A percentile compares a stretch with the other conserved stretches of the same genome.
phyloP scores from a whole-genome alignment of 1,284 basidiomycete species.

The Cutaneotrichosporon dermatis region DNA sequence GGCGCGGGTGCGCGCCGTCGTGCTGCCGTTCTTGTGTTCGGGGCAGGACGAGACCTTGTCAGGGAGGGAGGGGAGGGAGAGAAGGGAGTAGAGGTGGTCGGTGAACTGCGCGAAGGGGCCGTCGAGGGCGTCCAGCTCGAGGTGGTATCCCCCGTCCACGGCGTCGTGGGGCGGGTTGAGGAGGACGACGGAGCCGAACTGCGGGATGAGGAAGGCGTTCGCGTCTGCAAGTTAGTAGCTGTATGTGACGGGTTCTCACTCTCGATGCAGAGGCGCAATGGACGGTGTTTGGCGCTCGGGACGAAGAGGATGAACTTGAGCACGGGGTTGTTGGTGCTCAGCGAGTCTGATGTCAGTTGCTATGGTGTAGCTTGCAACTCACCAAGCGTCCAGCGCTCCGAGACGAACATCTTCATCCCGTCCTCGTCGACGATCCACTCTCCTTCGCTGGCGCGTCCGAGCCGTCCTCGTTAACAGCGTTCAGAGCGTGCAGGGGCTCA shows the following conservation, averaged over 20 bases:
- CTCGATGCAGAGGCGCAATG: slow-evolving; percentile 60
- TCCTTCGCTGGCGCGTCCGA: background rate
- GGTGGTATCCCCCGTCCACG: slow-evolving; percentile 21
- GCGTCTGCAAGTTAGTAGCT: slow-evolving; percentile 23
- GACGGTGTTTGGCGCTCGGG: slow-evolving; percentile 64
- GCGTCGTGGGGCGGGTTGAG: slow-evolving; percentile 56
- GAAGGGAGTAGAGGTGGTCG: slow-evolving; percentile 66
- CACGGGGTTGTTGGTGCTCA: slow-evolving; percentile 76
- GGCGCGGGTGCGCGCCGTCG: background rate
- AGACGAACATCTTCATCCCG: slow-evolving; percentile 82
- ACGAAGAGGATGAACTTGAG: slow-evolving; percentile 89
- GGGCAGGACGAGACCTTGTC: slow-evolving; percentile 23
- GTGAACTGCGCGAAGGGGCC: slow-evolving; percentile 67
- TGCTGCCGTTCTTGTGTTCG: background rate
- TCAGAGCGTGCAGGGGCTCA: slow-evolving; percentile 47
- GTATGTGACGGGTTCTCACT: slow-evolving; percentile 50
- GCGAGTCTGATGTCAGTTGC: slow-evolving; percentile 33
- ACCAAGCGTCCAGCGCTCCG: slow-evolving; percentile 93
- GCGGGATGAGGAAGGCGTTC: slow-evolving; percentile 74
- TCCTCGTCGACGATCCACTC: slow-evolving; percentile 66
- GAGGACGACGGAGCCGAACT: slow-evolving; percentile 89
- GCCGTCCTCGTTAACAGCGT: too few relatives aligned
- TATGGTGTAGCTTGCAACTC: slow-evolving; percentile 27
- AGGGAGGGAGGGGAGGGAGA: slow-evolving; percentile 69
- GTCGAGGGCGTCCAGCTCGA: slow-evolving; percentile 50